Percentiles rank a stretch among this genome's conserved stretches.
Evolutionary conservation across 2,329 filamentous ascomycete genomes (phyloP).

Genomic region (Sclerotiophoma versabilis): DNA sequence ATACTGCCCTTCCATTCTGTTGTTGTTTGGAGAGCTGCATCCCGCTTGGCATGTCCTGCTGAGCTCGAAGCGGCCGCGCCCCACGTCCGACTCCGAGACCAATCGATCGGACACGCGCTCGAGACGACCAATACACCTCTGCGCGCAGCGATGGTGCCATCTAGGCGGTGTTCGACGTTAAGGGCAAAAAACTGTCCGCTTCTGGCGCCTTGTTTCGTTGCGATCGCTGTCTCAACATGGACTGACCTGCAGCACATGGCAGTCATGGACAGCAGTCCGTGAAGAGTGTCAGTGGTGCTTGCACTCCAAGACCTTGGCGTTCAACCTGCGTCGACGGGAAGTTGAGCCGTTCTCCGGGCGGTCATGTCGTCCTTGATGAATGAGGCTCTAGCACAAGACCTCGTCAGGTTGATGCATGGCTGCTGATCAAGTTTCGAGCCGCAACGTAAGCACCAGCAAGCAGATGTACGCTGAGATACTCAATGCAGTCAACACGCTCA

Average conservation of each 20-base stretch:
- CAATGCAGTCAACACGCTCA: conserved; percentile 67
- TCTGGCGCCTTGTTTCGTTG: conserved; percentile 1
- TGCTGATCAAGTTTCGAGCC: conserved; percentile 48
- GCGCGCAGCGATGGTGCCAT: conserved; percentile 3
- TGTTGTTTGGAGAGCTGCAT: conserved; percentile 4
- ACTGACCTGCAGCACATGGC: conserved; percentile 1
- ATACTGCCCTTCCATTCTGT: conserved; percentile 1
- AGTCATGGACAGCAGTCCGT: background rate
- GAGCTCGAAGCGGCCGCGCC: conserved; percentile 18
- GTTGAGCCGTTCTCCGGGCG: conserved; percentile 6
- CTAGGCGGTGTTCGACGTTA: background rate
- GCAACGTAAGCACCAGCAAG: conserved; percentile 66
- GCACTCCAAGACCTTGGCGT: conserved; percentile 1
- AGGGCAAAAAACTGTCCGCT: background rate
- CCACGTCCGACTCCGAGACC: conserved; percentile 20
- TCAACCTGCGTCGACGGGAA: background rate
- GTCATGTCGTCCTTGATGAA: background rate
- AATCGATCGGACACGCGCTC: conserved; percentile 32
- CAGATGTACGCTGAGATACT: conserved; percentile 68
- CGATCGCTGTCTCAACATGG: background rate
- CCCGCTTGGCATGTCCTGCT: background rate
- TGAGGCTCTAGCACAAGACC: conserved; percentile 7
- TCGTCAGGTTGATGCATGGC: conserved; percentile 4
- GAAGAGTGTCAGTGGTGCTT: background rate
- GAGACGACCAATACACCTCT: conserved; percentile 10